phyloP scores from a whole-genome alignment of 306 rosid genomes.

The Rosa multiflora region DNA sequence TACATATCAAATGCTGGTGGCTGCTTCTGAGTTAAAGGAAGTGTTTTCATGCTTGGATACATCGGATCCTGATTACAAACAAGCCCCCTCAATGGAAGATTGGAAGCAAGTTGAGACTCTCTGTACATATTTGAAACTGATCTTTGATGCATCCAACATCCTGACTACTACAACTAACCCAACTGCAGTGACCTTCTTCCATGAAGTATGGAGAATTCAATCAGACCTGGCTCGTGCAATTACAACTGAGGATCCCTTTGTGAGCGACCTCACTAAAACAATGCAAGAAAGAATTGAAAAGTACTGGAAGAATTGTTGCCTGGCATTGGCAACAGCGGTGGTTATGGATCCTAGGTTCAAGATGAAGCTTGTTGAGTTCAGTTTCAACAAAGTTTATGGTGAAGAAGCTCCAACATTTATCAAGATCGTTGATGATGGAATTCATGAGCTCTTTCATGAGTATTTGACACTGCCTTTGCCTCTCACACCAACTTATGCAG shows the following conservation, averaged over 20 bases:
- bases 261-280: conserved; percentile 44
- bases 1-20: conserved; percentile 87
- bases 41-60: conserved; percentile 85
- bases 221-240: conserved; percentile 61
- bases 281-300: conserved; percentile 65
- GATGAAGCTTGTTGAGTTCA: conserved; percentile 95
- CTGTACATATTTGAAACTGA: conserved; percentile 67
- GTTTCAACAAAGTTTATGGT: conserved; percentile 76
- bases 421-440: conserved; percentile 81
- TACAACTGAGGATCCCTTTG: conserved; percentile 59
- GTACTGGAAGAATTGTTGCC: conserved; percentile 82
- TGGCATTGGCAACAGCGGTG: conserved; percentile 84
- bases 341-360: conserved; percentile 97
- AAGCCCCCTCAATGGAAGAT: conserved; percentile 73
- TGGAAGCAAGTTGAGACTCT: conserved; percentile 81
- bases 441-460: conserved; percentile 86
- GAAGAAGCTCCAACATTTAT: conserved; percentile 68
- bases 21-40: conserved; percentile 77
- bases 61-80: conserved; percentile 79
- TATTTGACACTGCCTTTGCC: conserved; percentile 80
- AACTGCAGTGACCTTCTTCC: conserved; percentile 66
- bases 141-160: conserved; percentile 71
- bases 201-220: conserved; percentile 93
- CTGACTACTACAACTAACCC: conserved; percentile 63
- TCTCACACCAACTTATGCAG: conserved; percentile 75